Percentiles rank a stretch among this genome's conserved stretches.
phyloP scores from a whole-genome alignment of 805 yeast genomes.

The Candida pseudofarinosa region DNA sequence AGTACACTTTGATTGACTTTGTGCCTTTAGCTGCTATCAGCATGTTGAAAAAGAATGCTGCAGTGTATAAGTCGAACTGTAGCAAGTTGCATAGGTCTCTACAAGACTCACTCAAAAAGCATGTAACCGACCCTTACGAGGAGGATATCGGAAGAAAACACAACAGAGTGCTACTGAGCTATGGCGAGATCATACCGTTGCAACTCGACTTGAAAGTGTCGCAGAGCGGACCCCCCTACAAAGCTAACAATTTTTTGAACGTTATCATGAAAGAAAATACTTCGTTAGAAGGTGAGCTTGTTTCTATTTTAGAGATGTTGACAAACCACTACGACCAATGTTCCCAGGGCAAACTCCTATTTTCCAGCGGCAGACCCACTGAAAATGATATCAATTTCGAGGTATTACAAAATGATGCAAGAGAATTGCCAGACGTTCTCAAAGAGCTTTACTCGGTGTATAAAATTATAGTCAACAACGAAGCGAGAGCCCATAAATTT shows the following conservation, averaged over 20 bases:
- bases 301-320: conserved; percentile 61
- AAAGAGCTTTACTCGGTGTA: conserved; percentile 39
- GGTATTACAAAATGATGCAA: conserved; percentile 49
- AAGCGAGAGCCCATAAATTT: conserved; percentile 24
- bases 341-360: conserved; percentile 39
- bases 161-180: conserved; percentile 11
- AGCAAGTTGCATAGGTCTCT: conserved; percentile 15
- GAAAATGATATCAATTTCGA: conserved; percentile 28
- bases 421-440: conserved; percentile 56
- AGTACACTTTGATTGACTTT: conserved; percentile 24
- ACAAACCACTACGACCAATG: conserved; percentile 86
- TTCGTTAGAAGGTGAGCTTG: conserved; percentile 64
- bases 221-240: conserved; percentile 6
- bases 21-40: conserved; percentile 30
- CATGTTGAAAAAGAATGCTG: conserved; percentile 21
- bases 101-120: conserved; percentile 12
- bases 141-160: conserved; percentile 11
- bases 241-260: conserved; percentile 15
- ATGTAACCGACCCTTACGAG: conserved; percentile 12
- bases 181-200: conserved; percentile 17
- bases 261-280: conserved; percentile 38
- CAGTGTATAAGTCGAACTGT: conserved; percentile 23
- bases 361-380: conserved; percentile 20
- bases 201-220: conserved; percentile 12
- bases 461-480: conserved; percentile 34